Base-by-base conservation (phyloP, 2,329 filamentous ascomycete genomes). In the Penicillium sclerotiorum region DNA sequence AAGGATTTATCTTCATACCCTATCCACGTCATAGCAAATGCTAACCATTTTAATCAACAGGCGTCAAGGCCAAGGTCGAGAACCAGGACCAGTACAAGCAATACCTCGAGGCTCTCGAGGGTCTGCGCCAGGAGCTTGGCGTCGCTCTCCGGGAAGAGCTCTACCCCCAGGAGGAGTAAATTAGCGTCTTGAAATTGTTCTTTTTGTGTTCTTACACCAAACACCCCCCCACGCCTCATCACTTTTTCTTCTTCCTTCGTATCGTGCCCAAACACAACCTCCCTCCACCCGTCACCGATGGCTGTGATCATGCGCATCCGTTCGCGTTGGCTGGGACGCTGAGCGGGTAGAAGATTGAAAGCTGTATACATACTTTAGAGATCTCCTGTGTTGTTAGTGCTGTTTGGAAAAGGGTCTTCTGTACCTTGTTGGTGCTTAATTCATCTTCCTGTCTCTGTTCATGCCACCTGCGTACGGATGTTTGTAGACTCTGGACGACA, bases 11-110 rank as follows among this genome's bases (percentile, higher is more conserved):
- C n/a, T n/a, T n/a, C n/a, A n/a, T n/a, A n/a, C n/a, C n/a, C n/a
- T n/a, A n/a, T n/a, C n/a, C n/a, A n/a, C n/a, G n/a, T n/a, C n/a
- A n/a, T n/a, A n/a, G n/a, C n/a, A n/a, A n/a, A n/a, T n/a, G n/a
- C n/a, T 45, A 55, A 47, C 13, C 20, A 21, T 8, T 35, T 43
- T 28, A 9, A 15, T 5, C 18, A 53, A 68, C 67, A 96, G 92
- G 93, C 70, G 88, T 99, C 84, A 96, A 96, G 81, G 90, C 91
- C 77, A 99, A 99, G 86, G 94, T 97, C 65, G 94, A 99, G 85
- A 99, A 95, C 85, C 88, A 90, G 77, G 84, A 85, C 69, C 94
- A 99, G 81, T 99, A 99, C 80, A 84, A 96, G 96, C 80, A 96
- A 95, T 77, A 77, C 78, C 86, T 99, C 55, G 82, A 89, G 70